Percentiles rank a stretch among this genome's conserved stretches.
Evolutionary conservation across 176 grass and related monocot genomes (phyloP).

Genomic region (Pharus latifolius): DNA sequence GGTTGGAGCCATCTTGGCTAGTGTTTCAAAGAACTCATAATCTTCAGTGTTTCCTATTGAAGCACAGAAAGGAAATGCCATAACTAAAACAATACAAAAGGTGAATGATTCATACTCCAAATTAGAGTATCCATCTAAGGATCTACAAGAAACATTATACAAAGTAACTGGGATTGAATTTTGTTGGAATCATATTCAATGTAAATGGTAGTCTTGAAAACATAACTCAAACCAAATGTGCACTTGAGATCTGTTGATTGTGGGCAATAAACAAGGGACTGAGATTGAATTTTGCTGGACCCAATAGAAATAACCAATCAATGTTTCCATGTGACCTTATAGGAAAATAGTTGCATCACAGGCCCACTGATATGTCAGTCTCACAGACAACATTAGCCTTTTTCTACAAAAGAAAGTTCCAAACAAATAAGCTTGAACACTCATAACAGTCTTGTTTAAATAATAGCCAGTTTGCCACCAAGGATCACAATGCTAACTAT

Average conservation of each 20-base stretch:
- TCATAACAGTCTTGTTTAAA: neutral
- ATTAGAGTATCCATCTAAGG: neutral
- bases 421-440: neutral
- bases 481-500: conserved; percentile 2
- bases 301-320: conserved; percentile 26
- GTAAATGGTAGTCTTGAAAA: neutral
- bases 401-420: neutral
- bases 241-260: conserved; percentile 11
- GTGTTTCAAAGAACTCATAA: conserved; percentile 53
- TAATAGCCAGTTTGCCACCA: neutral
- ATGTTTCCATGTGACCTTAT: conserved; percentile 30
- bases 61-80: conserved; percentile 11
- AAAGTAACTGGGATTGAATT: neutral
- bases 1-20: conserved; percentile 68
- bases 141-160: neutral
- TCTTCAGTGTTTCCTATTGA: conserved; percentile 44
- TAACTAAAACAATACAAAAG: conserved; percentile 4
- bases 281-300: conserved; percentile 5
- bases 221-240: neutral
- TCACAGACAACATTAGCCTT: neutral
- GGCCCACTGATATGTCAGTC: conserved; percentile 9
- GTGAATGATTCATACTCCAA: neutral
- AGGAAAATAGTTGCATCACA: conserved; percentile 20
- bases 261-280: conserved; percentile 11
- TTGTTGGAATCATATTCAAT: too few relatives aligned